A percentile compares a stretch with the other conserved stretches of the same genome.
Evolutionary conservation across 352 stramenopile genomes (phyloP).

Genomic region (Globisporangium cederbergense): DNA sequence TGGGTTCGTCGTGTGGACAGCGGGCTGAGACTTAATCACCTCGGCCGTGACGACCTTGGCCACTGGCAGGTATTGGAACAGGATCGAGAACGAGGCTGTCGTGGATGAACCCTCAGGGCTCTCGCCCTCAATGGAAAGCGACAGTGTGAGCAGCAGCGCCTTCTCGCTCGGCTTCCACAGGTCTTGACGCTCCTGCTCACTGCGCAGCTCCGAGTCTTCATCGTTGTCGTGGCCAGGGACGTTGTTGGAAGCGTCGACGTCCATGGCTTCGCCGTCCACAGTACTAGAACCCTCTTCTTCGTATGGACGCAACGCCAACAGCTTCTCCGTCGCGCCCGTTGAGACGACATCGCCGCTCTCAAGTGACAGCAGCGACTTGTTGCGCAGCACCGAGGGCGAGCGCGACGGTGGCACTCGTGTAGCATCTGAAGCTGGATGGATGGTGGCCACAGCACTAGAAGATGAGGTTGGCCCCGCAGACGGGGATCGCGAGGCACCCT

Average conservation of each 20-base stretch:
- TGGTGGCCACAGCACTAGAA: background rate
- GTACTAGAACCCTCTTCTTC: constrained; percentile 15
- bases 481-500: constrained; percentile 31
- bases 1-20: constrained; percentile 8
- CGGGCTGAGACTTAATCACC: constrained; percentile 24
- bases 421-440: constrained; percentile 11
- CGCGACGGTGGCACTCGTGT: constrained; percentile 35
- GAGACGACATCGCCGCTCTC: constrained; percentile 44
- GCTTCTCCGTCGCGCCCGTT: constrained; percentile 36
- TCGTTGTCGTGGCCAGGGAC: constrained; percentile 10
- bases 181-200: constrained; percentile 16
- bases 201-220: background rate
- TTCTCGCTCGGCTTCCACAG: constrained; percentile 54
- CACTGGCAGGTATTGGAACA: constrained; percentile 63
- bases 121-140: constrained; percentile 40
- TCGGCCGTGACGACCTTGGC: constrained; percentile 57
- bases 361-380: constrained; percentile 5
- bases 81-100: constrained; percentile 37
- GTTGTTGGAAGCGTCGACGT: constrained; percentile 21
- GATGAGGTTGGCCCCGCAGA: constrained; percentile 24
- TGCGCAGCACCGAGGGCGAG: constrained; percentile 43
- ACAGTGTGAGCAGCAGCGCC: constrained; percentile 44
- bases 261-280: constrained; percentile 22
- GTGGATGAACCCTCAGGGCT: constrained; percentile 19
- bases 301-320: constrained; percentile 40